phyloP scores from a whole-genome alignment of 2,329 filamentous ascomycete genomes.

The Lachnellula hyalina region DNA sequence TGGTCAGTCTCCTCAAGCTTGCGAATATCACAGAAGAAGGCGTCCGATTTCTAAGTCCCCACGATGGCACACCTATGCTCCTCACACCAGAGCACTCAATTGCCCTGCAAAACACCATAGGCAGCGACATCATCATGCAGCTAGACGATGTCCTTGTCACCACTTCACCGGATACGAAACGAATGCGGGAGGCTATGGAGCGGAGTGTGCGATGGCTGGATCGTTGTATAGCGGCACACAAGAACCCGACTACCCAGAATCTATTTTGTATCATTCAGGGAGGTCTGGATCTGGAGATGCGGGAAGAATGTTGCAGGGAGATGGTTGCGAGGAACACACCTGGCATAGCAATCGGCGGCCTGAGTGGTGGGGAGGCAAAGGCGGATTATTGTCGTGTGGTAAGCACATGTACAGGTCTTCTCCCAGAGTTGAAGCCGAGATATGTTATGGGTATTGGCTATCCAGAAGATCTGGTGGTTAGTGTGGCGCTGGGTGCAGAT shows the following conservation, averaged over 20 bases:
- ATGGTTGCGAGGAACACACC: constrained; percentile 92
- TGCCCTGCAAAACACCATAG: constrained; percentile 90
- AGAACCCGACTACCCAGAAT: constrained; percentile 77
- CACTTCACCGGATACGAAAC: constrained; percentile 79
- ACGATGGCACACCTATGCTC: constrained; percentile 93
- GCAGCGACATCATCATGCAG: constrained; percentile 99
- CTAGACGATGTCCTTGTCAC: constrained; percentile 97
- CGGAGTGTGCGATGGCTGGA: constrained; percentile 94
- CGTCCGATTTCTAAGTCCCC: constrained; percentile 90
- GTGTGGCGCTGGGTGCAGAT: constrained; percentile 87
- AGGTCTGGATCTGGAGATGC: constrained; percentile 81
- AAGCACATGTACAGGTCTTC: constrained; percentile 72
- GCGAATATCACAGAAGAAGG: constrained; percentile 91
- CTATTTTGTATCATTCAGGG: constrained; percentile 99
- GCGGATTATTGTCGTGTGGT: constrained; percentile 88
- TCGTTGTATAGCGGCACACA: constrained; percentile 85
- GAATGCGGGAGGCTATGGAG: constrained; percentile 93
- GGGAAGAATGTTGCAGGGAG: constrained; percentile 72
- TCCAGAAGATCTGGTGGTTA: constrained; percentile 91
- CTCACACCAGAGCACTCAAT: constrained; percentile 97
- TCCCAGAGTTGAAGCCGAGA: constrained; percentile 89
- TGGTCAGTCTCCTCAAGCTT: constrained; percentile 92
- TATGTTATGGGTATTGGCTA: constrained; percentile 99
- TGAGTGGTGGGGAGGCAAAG: constrained; percentile 94
- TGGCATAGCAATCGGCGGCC: constrained; percentile 90